A percentile compares a stretch with the other conserved stretches of the same genome.
phyloP scores from a whole-genome alignment of 306 rosid genomes.

The Glycyrrhiza uralensis region DNA sequence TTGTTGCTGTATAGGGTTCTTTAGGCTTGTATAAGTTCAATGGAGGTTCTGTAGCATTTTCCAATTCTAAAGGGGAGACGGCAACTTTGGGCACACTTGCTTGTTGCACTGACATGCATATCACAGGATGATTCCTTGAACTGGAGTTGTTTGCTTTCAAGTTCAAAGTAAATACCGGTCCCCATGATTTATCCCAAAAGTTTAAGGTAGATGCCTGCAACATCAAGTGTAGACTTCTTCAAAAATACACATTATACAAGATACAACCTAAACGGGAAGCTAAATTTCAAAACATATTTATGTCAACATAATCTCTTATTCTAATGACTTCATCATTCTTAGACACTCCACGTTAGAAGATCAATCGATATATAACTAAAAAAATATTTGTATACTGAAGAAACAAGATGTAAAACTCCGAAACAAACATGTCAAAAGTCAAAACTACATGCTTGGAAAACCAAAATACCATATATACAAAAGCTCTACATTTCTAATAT shows the following conservation, averaged over 20 bases:
- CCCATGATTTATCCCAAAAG: constrained; percentile 58
- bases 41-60: constrained; percentile 78
- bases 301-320: background rate
- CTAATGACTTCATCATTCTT: background rate
- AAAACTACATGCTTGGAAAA: background rate
- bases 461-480: background rate
- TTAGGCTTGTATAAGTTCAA: constrained; percentile 73
- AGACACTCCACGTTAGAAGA: background rate
- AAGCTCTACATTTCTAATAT: background rate
- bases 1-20: constrained; percentile 87
- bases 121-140: constrained; percentile 40
- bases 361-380: background rate
- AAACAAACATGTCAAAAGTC: background rate
- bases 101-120: constrained; percentile 92
- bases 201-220: constrained; percentile 54
- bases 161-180: constrained; percentile 43
- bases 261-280: constrained; percentile 11
- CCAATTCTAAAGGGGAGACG: constrained; percentile 70
- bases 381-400: background rate
- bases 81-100: constrained; percentile 63
- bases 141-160: constrained; percentile 41
- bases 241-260: constrained; percentile 10
- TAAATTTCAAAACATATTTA: background rate
- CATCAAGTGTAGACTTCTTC: constrained; percentile 10
- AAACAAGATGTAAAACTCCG: background rate